phyloP scores from a whole-genome alignment of 805 yeast genomes.

The Yarrowia divulgata region DNA sequence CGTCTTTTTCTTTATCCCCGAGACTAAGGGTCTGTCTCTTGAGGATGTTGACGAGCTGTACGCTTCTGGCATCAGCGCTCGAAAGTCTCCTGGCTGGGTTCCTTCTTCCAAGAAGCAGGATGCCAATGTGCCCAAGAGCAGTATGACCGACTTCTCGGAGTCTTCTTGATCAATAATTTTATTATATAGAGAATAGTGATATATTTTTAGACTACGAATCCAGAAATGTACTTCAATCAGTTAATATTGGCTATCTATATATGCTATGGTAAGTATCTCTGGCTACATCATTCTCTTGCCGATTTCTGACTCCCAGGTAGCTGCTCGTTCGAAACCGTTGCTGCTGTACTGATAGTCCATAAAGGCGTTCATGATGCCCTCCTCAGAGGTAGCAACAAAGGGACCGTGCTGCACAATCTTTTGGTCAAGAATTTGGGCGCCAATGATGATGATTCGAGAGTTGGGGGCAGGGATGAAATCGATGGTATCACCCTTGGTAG shows the following conservation, averaged over 20 bases:
- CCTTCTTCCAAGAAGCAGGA: conserved; percentile 48
- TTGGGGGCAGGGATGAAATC: conserved; percentile 8
- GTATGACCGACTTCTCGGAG: conserved; percentile 22
- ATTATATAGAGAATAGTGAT: not conserved
- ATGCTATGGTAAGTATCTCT: not conserved
- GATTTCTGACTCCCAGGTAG: conserved; percentile 49
- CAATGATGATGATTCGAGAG: conserved; percentile 24
- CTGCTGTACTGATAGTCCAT: conserved; percentile 65
- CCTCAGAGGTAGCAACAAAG: conserved; percentile 77
- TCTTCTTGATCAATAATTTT: conserved; percentile 10
- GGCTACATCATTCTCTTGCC: conserved; percentile 43
- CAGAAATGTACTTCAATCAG: not conserved
- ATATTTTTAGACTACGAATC: not conserved
- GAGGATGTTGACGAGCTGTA: conserved; percentile 81
- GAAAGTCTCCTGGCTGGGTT: conserved; percentile 56
- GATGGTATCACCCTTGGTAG: conserved; percentile 5
- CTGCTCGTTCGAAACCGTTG: conserved; percentile 52
- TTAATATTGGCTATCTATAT: not conserved
- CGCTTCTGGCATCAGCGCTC: conserved; percentile 43
- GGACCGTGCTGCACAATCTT: conserved; percentile 88
- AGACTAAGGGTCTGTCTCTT: conserved; percentile 80
- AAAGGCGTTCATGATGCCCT: conserved; percentile 72
- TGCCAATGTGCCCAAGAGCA: conserved; percentile 7
- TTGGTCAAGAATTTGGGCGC: conserved; percentile 53
- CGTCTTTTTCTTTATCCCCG: conserved; percentile 75